Percentiles rank a stretch among this genome's conserved stretches.
phyloP scores from a whole-genome alignment of 192 early-diverging fungal species.

The Glomus cerebriforme region DNA sequence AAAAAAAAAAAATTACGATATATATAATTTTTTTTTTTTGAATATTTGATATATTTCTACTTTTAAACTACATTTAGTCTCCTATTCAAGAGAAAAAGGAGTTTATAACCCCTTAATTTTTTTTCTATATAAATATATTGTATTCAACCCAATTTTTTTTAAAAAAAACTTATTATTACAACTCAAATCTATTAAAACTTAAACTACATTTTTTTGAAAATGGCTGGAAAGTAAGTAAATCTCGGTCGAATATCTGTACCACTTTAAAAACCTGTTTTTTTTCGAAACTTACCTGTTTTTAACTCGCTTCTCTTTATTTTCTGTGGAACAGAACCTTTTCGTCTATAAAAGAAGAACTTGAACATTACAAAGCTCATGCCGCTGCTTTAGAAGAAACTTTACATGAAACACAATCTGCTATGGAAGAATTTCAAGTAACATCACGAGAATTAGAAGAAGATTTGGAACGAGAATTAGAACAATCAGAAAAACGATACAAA shows the following conservation, averaged over 20 bases:
- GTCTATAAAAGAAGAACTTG: slow-evolving; percentile 62
- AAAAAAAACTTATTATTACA: too few species aligned
- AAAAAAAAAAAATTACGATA: too few species aligned
- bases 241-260: too few species aligned
- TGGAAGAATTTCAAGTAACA: slow-evolving; percentile 67
- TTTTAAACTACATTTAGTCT: too few species aligned
- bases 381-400: slow-evolving; percentile 55
- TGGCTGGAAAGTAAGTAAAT: slow-evolving; percentile 22
- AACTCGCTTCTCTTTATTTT: background rate
- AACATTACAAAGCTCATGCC: slow-evolving; percentile 63
- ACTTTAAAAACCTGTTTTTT: too few species aligned
- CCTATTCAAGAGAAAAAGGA: too few species aligned
- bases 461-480: slow-evolving; percentile 70
- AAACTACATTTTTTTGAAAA: background rate
- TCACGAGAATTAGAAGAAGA: slow-evolving; percentile 73
- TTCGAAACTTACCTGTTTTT: background rate
- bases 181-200: too few species aligned
- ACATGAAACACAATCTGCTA: slow-evolving; percentile 55
- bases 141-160: too few species aligned
- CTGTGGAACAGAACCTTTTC: slow-evolving; percentile 21
- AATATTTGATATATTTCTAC: too few species aligned
- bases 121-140: too few species aligned
- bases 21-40: too few species aligned
- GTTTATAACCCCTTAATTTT: too few species aligned
- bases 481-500: slow-evolving; percentile 63